Evolutionary conservation across 2,329 filamentous ascomycete species (phyloP).

Genomic region (Zopfia rhizophila): DNA sequence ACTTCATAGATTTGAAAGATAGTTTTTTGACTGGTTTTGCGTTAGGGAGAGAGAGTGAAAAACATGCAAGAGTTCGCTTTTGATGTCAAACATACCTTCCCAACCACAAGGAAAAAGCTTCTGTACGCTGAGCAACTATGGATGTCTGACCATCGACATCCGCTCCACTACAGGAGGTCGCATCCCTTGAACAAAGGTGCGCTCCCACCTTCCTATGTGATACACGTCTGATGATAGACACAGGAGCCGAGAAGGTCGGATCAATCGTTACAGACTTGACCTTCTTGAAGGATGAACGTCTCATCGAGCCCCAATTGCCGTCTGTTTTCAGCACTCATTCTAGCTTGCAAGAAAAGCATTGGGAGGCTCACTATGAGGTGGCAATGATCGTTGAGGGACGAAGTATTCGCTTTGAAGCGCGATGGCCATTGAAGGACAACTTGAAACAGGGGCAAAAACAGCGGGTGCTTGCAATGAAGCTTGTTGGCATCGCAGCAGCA

Average conservation of each 20-base stretch:
- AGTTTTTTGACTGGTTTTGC: too few relatives aligned
- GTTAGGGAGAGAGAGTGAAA: slow-evolving; percentile 12
- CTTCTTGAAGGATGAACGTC: slow-evolving; percentile 16
- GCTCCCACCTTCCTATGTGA: slow-evolving; percentile 2
- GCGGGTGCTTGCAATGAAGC: slow-evolving; percentile 4
- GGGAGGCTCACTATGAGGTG: slow-evolving; percentile 22
- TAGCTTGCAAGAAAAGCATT: slow-evolving; percentile 10
- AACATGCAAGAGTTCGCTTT: slow-evolving; percentile 12
- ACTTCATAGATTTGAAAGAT: too few relatives aligned
- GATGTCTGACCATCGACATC: slow-evolving; percentile 17
- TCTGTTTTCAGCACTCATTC: slow-evolving; percentile 7
- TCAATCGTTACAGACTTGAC: slow-evolving; percentile 23
- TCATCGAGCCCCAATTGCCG: slow-evolving; percentile 18
- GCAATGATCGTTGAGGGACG: slow-evolving; percentile 26
- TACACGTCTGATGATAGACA: too few relatives aligned
- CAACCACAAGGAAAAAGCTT: slow-evolving; percentile 11
- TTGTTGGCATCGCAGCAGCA: slow-evolving; percentile 24
- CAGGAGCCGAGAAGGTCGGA: slow-evolving; percentile 23
- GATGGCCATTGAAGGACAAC: slow-evolving; percentile 15
- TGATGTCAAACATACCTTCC: slow-evolving; percentile 19
- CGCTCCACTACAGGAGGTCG: slow-evolving; percentile 13
- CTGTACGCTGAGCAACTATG: slow-evolving; percentile 18
- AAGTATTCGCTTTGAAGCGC: slow-evolving; percentile 22
- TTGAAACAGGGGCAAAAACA: slow-evolving; percentile 12
- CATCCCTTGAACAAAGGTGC: slow-evolving; percentile 20